Percentiles rank a stretch among this genome's conserved stretches.
phyloP scores from a whole-genome alignment of 352 stramenopile species.

The Saprolegnia diclina region DNA sequence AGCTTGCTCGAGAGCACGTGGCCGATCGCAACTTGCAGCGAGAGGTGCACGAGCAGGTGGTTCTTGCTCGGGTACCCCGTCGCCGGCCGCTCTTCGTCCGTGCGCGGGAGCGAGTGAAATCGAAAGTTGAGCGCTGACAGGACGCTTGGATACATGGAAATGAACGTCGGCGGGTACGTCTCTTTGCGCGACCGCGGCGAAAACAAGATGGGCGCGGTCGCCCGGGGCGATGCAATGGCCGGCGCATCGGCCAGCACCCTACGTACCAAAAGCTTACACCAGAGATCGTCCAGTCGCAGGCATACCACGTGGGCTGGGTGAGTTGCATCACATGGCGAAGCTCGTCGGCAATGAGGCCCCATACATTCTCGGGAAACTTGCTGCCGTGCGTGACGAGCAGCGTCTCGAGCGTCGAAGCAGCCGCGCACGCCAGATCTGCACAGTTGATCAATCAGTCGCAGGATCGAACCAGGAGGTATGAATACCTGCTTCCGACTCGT shows the following conservation, averaged over 20 bases:
- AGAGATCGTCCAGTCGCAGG: neutral
- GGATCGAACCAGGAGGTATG: neutral
- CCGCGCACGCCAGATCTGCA: conserved; percentile 48
- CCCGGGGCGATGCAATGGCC: neutral
- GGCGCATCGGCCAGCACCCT: conserved; percentile 5
- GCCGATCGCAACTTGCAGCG: conserved; percentile 55
- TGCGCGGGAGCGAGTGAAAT: conserved; percentile 46
- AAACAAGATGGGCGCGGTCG: neutral
- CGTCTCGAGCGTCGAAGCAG: conserved; percentile 50
- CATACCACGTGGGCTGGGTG: conserved; percentile 57
- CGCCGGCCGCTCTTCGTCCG: conserved; percentile 46
- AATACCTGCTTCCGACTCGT: conserved; percentile 51
- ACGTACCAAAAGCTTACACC: neutral
- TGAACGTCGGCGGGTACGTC: conserved; percentile 46
- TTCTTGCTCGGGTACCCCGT: conserved; percentile 57
- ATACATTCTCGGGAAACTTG: conserved; percentile 76
- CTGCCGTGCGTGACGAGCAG: conserved; percentile 68
- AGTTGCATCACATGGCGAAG: conserved; percentile 69
- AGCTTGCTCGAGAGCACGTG: conserved; percentile 55
- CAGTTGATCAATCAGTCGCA: neutral
- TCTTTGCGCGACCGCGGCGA: conserved; percentile 31
- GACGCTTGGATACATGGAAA: conserved; percentile 67
- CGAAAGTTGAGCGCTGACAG: conserved; percentile 45
- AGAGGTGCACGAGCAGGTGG: conserved; percentile 61
- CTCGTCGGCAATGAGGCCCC: conserved; percentile 74